Conservation (phyloP, 169 alveolate genomes). For the Eimeria necatrix region DNA sequence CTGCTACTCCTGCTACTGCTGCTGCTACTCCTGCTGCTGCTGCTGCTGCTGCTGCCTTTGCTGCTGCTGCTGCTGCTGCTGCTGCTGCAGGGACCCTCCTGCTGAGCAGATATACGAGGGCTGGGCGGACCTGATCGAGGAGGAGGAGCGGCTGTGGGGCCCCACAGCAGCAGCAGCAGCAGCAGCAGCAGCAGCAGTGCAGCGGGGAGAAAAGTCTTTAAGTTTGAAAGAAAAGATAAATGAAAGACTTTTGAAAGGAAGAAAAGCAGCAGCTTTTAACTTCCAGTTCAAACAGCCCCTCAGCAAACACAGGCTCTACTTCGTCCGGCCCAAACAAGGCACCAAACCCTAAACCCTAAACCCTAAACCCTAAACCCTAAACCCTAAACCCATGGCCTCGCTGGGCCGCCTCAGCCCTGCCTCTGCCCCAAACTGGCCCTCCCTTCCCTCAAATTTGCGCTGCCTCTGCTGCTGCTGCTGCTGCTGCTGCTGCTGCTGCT, state of each 20-base stretch:
- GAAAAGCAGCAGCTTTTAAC: conserved; percentile 3
- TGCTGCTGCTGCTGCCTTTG: background rate
- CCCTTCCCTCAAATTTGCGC: no score
- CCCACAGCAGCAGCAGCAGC: background rate
- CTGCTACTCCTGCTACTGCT: no score
- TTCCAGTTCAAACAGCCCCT: conserved; percentile 32
- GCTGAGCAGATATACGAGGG: conserved; percentile 35
- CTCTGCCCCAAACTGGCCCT: no score
- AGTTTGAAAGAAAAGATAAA: conserved; percentile 28
- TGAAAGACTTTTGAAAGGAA: conserved; percentile 13
- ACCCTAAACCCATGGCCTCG: no score
- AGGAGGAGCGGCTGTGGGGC: conserved; percentile 11
- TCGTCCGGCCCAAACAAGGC: conserved; percentile 75
- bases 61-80: background rate
- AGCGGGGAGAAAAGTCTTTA: background rate
- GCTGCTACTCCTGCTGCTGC: no score
- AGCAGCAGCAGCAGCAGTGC: background rate
- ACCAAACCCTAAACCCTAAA: no score
- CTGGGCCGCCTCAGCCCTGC: no score
- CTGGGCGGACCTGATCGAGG: conserved; percentile 72
- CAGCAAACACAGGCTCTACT: conserved; percentile 46
- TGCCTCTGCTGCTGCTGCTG: no score
- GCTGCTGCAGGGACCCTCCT: background rate
- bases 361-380: no score
- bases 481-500: no score